These are phyloP conservation scores for Colletotrichum sansevieriae DNA, from an alignment of 2,329 filamentous ascomycete species.

Conservation along the genomic window DNA sequence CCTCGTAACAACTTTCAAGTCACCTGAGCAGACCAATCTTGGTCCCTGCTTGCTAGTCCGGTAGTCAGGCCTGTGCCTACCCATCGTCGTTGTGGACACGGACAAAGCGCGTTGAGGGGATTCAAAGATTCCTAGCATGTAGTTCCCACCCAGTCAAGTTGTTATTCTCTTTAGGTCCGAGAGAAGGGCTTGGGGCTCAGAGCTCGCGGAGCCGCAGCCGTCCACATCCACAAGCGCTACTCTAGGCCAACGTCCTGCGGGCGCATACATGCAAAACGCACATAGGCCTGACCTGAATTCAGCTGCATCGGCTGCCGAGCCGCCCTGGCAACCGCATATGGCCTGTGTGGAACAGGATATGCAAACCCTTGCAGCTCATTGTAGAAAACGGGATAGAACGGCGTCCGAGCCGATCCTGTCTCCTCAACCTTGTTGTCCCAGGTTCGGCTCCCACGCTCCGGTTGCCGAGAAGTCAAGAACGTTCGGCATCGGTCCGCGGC, in stretches of 20 bases:
- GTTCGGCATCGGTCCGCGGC: constrained; percentile 20
- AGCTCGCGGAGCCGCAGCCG: constrained; percentile 32
- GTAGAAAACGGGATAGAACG: constrained; percentile 13
- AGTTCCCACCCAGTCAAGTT: constrained; percentile 14
- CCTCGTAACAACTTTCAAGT: constrained; percentile 36
- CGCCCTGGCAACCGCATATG: constrained; percentile 28
- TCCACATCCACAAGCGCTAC: constrained; percentile 10
- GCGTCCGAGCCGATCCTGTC: not conserved
- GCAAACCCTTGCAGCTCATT: constrained; percentile 11
- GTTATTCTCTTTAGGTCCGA: constrained; percentile 14
- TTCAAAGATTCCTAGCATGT: constrained; percentile 22
- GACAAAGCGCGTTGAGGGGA: constrained; percentile 25
- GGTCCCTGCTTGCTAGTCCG: constrained; percentile 20
- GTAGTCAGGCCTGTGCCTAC: constrained; percentile 7
- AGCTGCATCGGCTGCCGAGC: constrained; percentile 35
- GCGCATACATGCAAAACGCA: constrained; percentile 7
- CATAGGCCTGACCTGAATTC: constrained; percentile 11
- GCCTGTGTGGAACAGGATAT: constrained; percentile 9
- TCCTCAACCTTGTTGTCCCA: constrained; percentile 25
- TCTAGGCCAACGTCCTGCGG: not conserved
- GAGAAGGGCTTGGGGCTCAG: constrained; percentile 7
- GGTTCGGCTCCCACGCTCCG: constrained; percentile 25
- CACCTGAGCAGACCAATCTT: constrained; percentile 38
- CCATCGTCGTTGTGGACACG: constrained; percentile 38
- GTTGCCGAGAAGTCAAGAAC: constrained; percentile 30